phyloP scores from a whole-genome alignment of 2,329 filamentous ascomycete species.

The Magnaporthiopsis incrustans region DNA sequence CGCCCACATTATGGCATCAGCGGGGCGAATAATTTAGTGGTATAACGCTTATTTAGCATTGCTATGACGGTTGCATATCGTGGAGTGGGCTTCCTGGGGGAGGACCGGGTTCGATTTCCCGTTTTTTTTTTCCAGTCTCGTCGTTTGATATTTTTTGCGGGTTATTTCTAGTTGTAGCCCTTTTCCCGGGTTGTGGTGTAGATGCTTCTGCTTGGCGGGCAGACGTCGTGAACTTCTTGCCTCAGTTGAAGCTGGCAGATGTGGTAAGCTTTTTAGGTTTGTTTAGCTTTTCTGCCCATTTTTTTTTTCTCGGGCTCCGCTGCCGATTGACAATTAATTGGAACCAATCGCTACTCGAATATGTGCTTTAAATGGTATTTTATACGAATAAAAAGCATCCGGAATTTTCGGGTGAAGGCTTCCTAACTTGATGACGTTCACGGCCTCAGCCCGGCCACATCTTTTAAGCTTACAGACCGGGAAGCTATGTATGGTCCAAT shows the following conservation, averaged over 20 bases:
- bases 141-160: neutral
- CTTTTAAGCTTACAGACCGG: too few species aligned
- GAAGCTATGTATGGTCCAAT: too few species aligned
- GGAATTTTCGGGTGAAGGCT: too few species aligned
- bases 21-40: neutral
- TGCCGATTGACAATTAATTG: too few species aligned
- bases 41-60: neutral
- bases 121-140: slow-evolving; percentile 6
- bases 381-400: too few species aligned
- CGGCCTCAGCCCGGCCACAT: too few species aligned
- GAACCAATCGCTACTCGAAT: too few species aligned
- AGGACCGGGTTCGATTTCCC: slow-evolving; percentile 7
- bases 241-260: too few species aligned
- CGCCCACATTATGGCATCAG: neutral
- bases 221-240: neutral
- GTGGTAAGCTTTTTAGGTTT: neutral
- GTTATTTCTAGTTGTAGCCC: neutral
- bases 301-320: neutral
- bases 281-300: neutral
- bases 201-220: too few species aligned
- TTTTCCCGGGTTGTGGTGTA: neutral
- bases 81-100: slow-evolving; percentile 1
- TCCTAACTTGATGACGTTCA: too few species aligned
- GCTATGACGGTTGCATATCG: neutral
- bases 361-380: too few species aligned